A percentile compares a stretch with the other conserved stretches of the same genome.
These are phyloP conservation scores for Solanum etuberosum DNA, from an alignment of 257 asterid genomes.

Conservation along the genomic window DNA sequence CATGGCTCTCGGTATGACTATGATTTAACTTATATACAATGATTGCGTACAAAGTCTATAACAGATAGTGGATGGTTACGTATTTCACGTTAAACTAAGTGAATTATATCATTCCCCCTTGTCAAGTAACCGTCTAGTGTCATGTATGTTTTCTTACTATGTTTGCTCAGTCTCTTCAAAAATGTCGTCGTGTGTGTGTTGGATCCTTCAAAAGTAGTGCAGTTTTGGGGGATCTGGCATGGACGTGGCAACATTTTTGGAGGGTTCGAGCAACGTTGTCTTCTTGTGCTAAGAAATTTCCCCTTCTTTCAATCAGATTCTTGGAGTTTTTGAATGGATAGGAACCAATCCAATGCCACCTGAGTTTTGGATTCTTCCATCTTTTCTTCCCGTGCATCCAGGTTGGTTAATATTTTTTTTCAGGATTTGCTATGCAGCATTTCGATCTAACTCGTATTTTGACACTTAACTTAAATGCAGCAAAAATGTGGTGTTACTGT, in stretches of 20 bases:
- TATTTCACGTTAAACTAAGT: not conserved
- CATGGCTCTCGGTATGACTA: conserved; percentile 56
- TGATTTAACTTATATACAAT: not conserved
- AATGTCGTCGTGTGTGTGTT: not conserved
- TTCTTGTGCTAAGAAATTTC: not conserved
- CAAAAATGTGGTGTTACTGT: conserved; percentile 73
- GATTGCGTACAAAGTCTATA: not conserved
- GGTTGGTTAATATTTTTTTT: conserved; percentile 17
- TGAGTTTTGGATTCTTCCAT: conserved; percentile 72
- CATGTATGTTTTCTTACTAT: not conserved
- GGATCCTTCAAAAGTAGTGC: not conserved
- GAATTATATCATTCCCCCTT: not conserved
- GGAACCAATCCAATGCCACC: conserved; percentile 84
- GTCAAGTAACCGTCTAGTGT: not conserved
- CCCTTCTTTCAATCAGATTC: conserved; percentile 21
- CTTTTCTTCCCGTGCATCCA: conserved; percentile 71
- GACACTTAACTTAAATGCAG: conserved; percentile 16
- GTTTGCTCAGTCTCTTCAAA: not conserved
- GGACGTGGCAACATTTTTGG: not conserved
- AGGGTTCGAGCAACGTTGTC: not conserved
- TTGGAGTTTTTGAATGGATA: conserved; percentile 61
- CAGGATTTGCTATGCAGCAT: not conserved
- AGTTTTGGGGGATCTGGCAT: not conserved
- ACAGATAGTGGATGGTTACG: not conserved
- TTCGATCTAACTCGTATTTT: not conserved